Percentiles rank a stretch among this genome's conserved stretches.
phyloP scores from a whole-genome alignment of 768 basidiomycete species.

The Goffeauzyma gilvescens region DNA sequence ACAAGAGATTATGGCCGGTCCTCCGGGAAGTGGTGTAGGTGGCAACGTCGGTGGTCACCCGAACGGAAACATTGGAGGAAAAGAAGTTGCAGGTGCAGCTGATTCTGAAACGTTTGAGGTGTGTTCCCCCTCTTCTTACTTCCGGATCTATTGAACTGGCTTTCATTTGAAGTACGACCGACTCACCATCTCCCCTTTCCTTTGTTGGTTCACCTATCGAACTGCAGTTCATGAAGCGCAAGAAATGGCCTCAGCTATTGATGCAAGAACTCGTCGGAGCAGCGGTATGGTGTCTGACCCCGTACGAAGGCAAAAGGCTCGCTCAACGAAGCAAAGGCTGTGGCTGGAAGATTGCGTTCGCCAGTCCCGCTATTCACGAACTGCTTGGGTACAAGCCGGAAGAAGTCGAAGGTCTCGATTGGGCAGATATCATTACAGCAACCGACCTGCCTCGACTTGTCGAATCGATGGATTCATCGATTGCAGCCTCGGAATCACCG shows the following conservation, averaged over 20 bases:
- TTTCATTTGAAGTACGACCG: not conserved
- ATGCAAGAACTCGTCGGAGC: slow-evolving; percentile 27
- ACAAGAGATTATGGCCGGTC: too few relatives aligned
- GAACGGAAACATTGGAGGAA: too few relatives aligned
- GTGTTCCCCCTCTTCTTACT: not conserved
- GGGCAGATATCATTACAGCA: slow-evolving; percentile 18
- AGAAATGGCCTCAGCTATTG: slow-evolving; percentile 29
- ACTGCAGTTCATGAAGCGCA: slow-evolving; percentile 31
- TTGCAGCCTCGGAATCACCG: not conserved
- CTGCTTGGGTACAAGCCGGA: slow-evolving; percentile 23
- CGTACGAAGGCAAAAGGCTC: slow-evolving; percentile 9
- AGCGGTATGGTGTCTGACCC: slow-evolving; percentile 28
- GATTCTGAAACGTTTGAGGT: slow-evolving; percentile 8
- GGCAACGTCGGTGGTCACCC: too few relatives aligned
- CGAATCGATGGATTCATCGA: slow-evolving; percentile 1
- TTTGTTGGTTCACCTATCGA: not conserved
- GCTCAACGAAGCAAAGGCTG: not conserved
- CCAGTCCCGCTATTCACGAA: slow-evolving; percentile 21
- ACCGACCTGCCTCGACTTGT: slow-evolving; percentile 9
- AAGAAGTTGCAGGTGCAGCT: not conserved
- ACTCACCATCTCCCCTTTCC: not conserved
- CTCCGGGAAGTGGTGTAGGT: not conserved
- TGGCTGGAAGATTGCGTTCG: slow-evolving; percentile 24
- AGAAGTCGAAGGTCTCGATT: slow-evolving; percentile 25
- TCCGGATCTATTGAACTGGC: not conserved